Percentiles rank a stretch among this genome's conserved stretches.
These are phyloP conservation scores for Pleurozium schreberi DNA, from an alignment of 225 moss, liverwort and hornwort species.

Conservation along the genomic window DNA sequence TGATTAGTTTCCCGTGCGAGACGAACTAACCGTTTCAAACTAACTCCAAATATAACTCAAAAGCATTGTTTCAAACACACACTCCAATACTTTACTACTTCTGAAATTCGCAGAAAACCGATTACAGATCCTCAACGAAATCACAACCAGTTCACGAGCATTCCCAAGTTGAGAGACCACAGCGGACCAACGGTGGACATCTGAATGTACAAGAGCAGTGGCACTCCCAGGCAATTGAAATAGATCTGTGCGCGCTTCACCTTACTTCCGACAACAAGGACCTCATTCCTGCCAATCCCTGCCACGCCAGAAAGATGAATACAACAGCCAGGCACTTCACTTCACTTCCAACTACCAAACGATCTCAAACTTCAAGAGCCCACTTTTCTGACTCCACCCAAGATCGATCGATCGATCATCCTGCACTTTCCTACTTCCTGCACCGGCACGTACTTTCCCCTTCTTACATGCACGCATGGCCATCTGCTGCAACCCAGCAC, in stretches of 20 bases:
- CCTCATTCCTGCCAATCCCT: neutral
- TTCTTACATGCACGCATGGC: conserved; percentile 15
- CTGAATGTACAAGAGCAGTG: neutral
- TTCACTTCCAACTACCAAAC: neutral
- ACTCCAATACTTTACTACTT: neutral
- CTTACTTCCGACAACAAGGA: neutral
- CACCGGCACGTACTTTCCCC: neutral
- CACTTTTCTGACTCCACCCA: neutral
- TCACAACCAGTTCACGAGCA: neutral
- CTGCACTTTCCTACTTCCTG: neutral
- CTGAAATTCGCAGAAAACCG: neutral
- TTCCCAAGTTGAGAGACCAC: neutral
- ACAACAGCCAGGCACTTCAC: neutral
- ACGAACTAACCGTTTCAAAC: neutral
- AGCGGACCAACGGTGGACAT: too few relatives aligned
- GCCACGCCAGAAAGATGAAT: neutral
- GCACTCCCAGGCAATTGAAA: neutral
- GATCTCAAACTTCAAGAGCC: neutral
- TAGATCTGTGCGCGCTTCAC: neutral
- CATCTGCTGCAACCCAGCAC: neutral
- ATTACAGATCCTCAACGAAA: neutral
- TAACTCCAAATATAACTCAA: neutral
- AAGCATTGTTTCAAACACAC: neutral
- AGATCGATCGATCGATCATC: neutral
- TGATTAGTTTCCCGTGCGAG: neutral